Percentiles rank a stretch among this genome's conserved stretches.
Evolutionary conservation across 2,329 filamentous ascomycete genomes (phyloP).

Genomic region (Alternaria triticimaculans): DNA sequence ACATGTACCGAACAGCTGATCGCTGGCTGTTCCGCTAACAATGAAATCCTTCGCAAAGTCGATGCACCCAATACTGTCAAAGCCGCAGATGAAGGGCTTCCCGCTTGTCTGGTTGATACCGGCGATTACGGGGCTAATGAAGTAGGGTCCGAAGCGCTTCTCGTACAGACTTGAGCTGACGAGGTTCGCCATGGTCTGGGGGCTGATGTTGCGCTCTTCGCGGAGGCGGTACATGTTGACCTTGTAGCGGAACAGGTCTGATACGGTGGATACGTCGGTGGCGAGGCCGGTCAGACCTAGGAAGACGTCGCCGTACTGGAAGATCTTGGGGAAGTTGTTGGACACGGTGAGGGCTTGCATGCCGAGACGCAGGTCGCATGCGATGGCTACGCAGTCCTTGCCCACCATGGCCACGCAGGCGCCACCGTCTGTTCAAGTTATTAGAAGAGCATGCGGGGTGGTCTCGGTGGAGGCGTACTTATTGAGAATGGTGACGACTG

Average conservation of each 20-base stretch:
- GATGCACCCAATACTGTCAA: slow-evolving; percentile 99
- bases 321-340: slow-evolving; percentile 99
- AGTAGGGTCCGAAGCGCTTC: slow-evolving; percentile 94
- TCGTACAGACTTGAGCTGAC: slow-evolving; percentile 88
- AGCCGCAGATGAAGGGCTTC: slow-evolving; percentile 97
- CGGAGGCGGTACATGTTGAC: slow-evolving; percentile 99
- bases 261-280: slow-evolving; percentile 92
- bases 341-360: slow-evolving; percentile 96
- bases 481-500: slow-evolving; percentile 94
- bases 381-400: slow-evolving; percentile 99
- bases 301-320: slow-evolving; percentile 94
- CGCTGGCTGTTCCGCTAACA: slow-evolving; percentile 91
- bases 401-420: slow-evolving; percentile 98
- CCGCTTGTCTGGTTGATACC: slow-evolving; percentile 93
- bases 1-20: slow-evolving; percentile 98
- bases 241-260: slow-evolving; percentile 98
- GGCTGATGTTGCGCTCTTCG: slow-evolving; percentile 95
- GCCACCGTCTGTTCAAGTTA: slow-evolving; percentile 73
- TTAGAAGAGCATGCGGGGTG: slow-evolving; percentile 4
- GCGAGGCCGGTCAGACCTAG: slow-evolving; percentile 95
- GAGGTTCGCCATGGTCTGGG: slow-evolving; percentile 94
- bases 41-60: slow-evolving; percentile 99
- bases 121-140: slow-evolving; percentile 92
- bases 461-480: slow-evolving; percentile 64
- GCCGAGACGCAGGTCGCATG: slow-evolving; percentile 96